Conservation (phyloP, 2,329 filamentous ascomycete genomes). For the Sporothrix variecibatus region DNA sequence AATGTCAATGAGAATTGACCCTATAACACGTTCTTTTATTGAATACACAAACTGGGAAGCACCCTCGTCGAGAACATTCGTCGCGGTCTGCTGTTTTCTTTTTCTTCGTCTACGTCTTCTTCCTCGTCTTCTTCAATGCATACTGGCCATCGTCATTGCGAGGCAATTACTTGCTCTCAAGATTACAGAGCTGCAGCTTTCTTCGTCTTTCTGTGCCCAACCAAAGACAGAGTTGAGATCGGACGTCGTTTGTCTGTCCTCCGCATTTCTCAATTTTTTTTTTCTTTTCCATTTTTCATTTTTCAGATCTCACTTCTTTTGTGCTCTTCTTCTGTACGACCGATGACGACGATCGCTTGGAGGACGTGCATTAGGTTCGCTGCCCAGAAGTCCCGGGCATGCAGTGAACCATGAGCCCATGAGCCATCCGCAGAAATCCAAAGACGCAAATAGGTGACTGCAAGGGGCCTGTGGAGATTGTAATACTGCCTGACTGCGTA, state of each 20-base stretch:
- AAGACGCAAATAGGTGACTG: too few species aligned
- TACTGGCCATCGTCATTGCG: not conserved
- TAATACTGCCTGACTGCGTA: too few species aligned
- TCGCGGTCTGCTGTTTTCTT: not conserved
- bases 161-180: not conserved
- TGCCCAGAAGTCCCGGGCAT: not conserved
- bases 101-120: not conserved
- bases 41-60: not conserved
- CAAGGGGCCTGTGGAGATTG: not conserved
- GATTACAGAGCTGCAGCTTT: not conserved
- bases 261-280: not conserved
- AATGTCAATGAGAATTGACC: not conserved
- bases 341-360: conserved; percentile 14
- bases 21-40: not conserved
- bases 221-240: not conserved
- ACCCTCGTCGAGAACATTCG: not conserved
- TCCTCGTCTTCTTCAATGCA: not conserved
- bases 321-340: not conserved
- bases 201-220: not conserved
- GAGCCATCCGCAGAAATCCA: not conserved
- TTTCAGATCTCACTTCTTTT: not conserved
- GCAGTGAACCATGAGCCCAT: not conserved
- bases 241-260: not conserved
- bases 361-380: conserved; percentile 14
- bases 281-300: not conserved